Conservation (phyloP, 2,329 filamentous ascomycete species). For the Emydomyces testavorans region DNA sequence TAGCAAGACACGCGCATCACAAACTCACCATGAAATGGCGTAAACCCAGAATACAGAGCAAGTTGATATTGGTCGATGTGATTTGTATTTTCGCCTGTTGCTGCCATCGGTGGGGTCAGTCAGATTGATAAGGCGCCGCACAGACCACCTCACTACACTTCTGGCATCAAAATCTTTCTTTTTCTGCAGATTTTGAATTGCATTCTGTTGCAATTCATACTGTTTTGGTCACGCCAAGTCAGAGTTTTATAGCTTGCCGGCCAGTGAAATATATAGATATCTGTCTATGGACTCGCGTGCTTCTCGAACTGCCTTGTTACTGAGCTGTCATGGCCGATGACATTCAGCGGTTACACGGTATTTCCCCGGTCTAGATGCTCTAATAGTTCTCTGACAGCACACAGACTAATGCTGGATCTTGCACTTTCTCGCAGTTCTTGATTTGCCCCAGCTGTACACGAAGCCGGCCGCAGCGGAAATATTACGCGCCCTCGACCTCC, state of each 20-base stretch:
- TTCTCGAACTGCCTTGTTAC: neutral
- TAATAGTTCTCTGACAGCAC: neutral
- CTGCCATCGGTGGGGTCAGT: neutral
- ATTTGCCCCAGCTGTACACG: slow-evolving; percentile 74
- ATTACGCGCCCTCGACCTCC: slow-evolving; percentile 51
- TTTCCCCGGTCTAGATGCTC: neutral
- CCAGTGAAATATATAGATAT: neutral
- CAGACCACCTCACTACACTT: slow-evolving; percentile 6
- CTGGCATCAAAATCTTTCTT: neutral
- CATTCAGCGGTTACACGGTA: slow-evolving; percentile 5
- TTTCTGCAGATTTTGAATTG: slow-evolving; percentile 20
- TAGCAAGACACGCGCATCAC: neutral
- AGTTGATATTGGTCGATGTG: neutral
- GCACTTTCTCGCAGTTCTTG: slow-evolving; percentile 42
- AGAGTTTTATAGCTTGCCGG: neutral
- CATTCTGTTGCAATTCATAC: neutral
- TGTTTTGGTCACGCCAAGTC: neutral
- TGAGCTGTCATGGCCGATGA: slow-evolving; percentile 6
- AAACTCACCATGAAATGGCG: neutral
- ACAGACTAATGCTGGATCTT: neutral
- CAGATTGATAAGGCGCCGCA: slow-evolving; percentile 6
- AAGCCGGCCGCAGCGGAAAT: slow-evolving; percentile 57
- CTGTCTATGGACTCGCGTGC: neutral
- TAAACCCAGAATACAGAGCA: neutral
- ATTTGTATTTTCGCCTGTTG: neutral